These are phyloP conservation scores for Ceratocystis albifundus DNA, from an alignment of 2,329 filamentous ascomycete species.

Conservation along the genomic window DNA sequence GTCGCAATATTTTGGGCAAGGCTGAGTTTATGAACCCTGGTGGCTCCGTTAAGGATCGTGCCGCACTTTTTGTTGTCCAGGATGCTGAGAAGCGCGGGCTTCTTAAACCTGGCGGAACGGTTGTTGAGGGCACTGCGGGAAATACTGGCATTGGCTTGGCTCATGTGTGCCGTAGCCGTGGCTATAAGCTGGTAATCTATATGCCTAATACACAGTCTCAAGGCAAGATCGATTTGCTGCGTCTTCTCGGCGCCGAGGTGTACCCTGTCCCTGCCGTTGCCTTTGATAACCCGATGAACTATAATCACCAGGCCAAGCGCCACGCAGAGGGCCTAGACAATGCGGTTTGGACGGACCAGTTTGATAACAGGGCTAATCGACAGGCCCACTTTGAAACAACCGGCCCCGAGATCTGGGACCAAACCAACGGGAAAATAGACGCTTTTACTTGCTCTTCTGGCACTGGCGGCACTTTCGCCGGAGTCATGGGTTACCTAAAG, in stretches of 20 bases:
- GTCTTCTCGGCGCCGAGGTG: conserved; percentile 85
- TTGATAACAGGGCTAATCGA: conserved; percentile 91
- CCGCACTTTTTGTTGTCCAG: conserved; percentile 84
- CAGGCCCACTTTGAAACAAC: conserved; percentile 94
- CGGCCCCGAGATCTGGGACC: conserved; percentile 91
- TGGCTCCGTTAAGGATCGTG: conserved; percentile 90
- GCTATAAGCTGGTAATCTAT: conserved; percentile 95
- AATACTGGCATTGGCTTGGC: conserved; percentile 97
- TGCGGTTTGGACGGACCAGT: conserved; percentile 98
- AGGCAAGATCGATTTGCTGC: conserved; percentile 88
- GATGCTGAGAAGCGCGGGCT: conserved; percentile 84
- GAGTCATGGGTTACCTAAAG: conserved; percentile 80
- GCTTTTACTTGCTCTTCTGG: conserved; percentile 94
- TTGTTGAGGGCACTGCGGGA: conserved; percentile 92
- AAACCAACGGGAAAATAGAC: conserved; percentile 75
- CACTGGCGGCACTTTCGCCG: conserved; percentile 83
- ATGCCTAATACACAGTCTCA: conserved; percentile 99
- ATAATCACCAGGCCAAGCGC: conserved; percentile 87
- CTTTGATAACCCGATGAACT: conserved; percentile 90
- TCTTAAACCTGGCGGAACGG: conserved; percentile 74
- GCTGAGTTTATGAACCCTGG: conserved; percentile 98
- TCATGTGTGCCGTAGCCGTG: conserved; percentile 83
- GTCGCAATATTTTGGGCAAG: conserved; percentile 89
- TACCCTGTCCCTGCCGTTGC: conserved; percentile 91
- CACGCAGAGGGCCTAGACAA: conserved; percentile 81